Percentiles rank a stretch among this genome's conserved stretches.
Evolutionary conservation across 2,329 filamentous ascomycete genomes (phyloP).

Genomic region (Colletotrichum trifolii): DNA sequence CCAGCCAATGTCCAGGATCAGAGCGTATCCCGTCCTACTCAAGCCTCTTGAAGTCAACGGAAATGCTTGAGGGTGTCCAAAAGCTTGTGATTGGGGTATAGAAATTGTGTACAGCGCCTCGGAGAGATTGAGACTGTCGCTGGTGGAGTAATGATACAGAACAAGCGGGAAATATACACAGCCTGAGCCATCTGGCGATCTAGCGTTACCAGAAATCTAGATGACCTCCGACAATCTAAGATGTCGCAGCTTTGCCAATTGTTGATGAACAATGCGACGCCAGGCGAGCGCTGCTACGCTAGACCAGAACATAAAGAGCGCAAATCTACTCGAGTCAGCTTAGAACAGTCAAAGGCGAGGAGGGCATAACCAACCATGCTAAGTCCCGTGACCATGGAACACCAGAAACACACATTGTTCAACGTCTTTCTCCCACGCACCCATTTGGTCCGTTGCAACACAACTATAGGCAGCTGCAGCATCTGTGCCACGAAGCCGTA

Average conservation of each 20-base stretch:
- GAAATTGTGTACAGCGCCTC: no score
- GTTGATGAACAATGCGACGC: background rate
- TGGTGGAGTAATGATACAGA: no score
- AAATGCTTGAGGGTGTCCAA: no score
- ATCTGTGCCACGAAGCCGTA: conserved; percentile 97
- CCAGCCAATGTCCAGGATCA: no score
- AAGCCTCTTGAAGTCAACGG: no score
- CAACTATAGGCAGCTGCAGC: conserved; percentile 95
- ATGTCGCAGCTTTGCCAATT: background rate
- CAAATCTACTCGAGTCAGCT: conserved; percentile 56
- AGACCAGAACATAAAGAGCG: conserved; percentile 64
- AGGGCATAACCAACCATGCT: conserved; percentile 72
- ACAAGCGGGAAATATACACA: no score
- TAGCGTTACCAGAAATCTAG: no score
- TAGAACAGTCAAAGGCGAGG: background rate
- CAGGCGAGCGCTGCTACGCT: conserved; percentile 20
- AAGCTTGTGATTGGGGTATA: no score
- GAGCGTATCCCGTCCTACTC: no score
- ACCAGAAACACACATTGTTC: conserved; percentile 93
- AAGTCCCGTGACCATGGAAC: conserved; percentile 87
- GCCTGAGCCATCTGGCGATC: no score
- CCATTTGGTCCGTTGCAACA: conserved; percentile 84
- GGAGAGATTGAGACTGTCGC: no score
- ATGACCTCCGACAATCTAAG: no score
- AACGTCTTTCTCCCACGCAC: conserved; percentile 80